phyloP scores from a whole-genome alignment of 108 stramenopile species.

The Aurantiochytrium sp. region DNA sequence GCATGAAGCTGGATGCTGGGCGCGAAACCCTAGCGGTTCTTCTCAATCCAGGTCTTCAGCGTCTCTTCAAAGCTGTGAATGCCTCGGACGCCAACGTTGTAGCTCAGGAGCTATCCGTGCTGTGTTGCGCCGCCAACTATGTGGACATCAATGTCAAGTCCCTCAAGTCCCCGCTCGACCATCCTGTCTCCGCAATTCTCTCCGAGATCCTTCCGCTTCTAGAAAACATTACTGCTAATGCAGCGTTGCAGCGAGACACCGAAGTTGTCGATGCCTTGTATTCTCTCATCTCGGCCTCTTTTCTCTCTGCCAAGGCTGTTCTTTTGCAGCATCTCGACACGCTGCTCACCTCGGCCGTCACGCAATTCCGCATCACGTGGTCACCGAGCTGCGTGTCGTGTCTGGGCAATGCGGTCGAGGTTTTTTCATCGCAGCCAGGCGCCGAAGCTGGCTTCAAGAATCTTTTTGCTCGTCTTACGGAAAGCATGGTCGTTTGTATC shows the following conservation, averaged over 20 bases:
- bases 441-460: background rate
- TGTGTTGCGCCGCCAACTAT: background rate
- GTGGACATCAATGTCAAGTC: background rate
- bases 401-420: background rate
- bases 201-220: background rate
- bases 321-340: background rate
- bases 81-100: background rate
- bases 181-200: background rate
- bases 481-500: background rate
- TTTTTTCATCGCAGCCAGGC: background rate
- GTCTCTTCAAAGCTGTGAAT: background rate
- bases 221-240: background rate
- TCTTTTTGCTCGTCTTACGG: background rate
- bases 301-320: background rate
- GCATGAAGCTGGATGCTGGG: background rate
- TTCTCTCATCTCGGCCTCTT: background rate
- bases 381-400: constrained; percentile 2
- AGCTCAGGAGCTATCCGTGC: background rate
- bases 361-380: background rate
- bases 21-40: background rate
- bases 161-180: background rate
- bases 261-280: background rate
- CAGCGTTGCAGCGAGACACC: background rate
- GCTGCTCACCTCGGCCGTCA: background rate
- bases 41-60: background rate